phyloP scores from a whole-genome alignment of 345 rosid genomes.

The Cardamine resedifolia region DNA sequence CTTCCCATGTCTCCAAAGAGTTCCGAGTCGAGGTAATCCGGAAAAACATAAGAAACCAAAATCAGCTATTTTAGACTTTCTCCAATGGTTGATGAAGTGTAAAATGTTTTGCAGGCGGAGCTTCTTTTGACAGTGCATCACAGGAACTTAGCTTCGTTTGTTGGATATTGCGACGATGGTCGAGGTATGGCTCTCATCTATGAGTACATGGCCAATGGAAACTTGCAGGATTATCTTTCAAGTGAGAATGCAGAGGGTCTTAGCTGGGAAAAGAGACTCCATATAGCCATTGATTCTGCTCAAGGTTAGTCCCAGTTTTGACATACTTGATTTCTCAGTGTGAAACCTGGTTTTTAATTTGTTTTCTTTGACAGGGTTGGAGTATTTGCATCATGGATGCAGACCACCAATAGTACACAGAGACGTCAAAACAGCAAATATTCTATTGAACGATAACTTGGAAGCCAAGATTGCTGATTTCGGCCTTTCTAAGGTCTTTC shows the following conservation, averaged over 20 bases:
- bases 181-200: constrained; percentile 47
- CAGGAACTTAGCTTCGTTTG: constrained; percentile 44
- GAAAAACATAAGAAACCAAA: background rate
- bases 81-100: constrained; percentile 2
- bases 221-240: constrained; percentile 43
- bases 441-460: constrained; percentile 39
- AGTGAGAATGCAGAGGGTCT: constrained; percentile 37
- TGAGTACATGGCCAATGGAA: constrained; percentile 57
- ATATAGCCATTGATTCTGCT: constrained; percentile 57
- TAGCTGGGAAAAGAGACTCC: constrained; percentile 60
- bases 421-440: constrained; percentile 44
- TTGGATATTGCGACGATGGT: constrained; percentile 54
- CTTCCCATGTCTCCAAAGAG: constrained; percentile 42
- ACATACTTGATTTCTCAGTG: background rate
- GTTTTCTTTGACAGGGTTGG: constrained; percentile 18
- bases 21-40: constrained; percentile 51
- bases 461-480: constrained; percentile 56
- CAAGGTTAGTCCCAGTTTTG: constrained; percentile 46
- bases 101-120: constrained; percentile 42
- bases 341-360: background rate
- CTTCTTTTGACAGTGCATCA: constrained; percentile 54
- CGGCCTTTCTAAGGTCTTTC: constrained; percentile 45
- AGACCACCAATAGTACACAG: constrained; percentile 43
- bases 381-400: constrained; percentile 43
- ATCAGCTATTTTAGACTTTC: background rate